phyloP scores from a whole-genome alignment of 441 rosid species.

The Gossypium aridum region DNA sequence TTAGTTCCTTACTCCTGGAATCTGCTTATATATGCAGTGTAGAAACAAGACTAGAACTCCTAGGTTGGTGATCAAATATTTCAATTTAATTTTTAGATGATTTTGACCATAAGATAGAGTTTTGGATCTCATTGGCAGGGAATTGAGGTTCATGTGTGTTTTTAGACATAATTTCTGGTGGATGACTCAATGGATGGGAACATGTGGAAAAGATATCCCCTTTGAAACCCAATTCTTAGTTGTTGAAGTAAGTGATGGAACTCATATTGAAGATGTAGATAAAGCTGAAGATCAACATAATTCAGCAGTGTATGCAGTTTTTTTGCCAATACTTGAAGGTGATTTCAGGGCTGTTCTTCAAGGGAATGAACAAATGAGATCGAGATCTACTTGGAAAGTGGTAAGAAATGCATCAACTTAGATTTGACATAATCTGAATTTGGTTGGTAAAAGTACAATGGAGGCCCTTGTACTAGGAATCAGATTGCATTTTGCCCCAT shows the following conservation, averaged over 20 bases:
- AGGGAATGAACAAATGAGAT: constrained; percentile 53
- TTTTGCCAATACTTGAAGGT: constrained; percentile 55
- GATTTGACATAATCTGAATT: not conserved
- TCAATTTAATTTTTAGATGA: not conserved
- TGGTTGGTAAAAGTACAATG: not conserved
- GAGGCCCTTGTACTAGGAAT: too few relatives aligned
- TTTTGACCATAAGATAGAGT: not conserved
- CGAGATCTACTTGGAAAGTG: constrained; percentile 63
- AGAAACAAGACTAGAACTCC: not conserved
- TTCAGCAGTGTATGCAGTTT: constrained; percentile 32
- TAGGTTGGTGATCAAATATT: not conserved
- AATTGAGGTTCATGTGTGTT: constrained; percentile 50
- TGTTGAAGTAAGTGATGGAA: constrained; percentile 38
- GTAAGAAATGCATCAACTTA: constrained; percentile 19
- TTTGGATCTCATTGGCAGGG: constrained; percentile 25
- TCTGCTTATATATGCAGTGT: not conserved
- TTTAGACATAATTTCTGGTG: constrained; percentile 65
- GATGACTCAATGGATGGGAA: constrained; percentile 71
- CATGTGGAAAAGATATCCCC: constrained; percentile 45
- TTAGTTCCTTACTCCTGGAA: not conserved
- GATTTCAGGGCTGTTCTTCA: constrained; percentile 65
- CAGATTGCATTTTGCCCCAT: too few relatives aligned
- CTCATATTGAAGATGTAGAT: constrained; percentile 22
- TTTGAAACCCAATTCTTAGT: constrained; percentile 57
- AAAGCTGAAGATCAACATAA: constrained; percentile 13